Conservation (phyloP, 257 asterid genomes). For the Salvia hispanica region DNA sequence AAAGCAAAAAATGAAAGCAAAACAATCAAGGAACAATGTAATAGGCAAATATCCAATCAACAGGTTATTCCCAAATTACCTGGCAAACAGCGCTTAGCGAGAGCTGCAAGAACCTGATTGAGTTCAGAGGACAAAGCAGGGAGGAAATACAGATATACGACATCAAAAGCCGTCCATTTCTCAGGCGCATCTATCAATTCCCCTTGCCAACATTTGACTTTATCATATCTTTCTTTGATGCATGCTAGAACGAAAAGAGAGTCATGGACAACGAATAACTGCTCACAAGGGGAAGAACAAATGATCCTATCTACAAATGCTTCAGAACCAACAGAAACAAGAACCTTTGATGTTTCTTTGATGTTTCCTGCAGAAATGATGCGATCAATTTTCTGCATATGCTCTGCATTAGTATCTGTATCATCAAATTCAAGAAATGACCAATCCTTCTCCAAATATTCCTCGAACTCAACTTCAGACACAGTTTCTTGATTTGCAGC, state of each 20-base stretch:
- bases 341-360: slow-evolving; percentile 57
- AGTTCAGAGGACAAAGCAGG: slow-evolving; percentile 72
- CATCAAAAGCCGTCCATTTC: slow-evolving; percentile 75
- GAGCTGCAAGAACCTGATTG: slow-evolving; percentile 59
- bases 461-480: slow-evolving; percentile 58
- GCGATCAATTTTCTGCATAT: slow-evolving; percentile 44
- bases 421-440: slow-evolving; percentile 64
- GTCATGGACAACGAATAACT: slow-evolving; percentile 72
- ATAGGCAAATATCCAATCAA: not conserved
- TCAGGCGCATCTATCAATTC: slow-evolving; percentile 64
- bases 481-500: slow-evolving; percentile 47
- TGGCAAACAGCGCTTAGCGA: slow-evolving; percentile 65
- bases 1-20: not conserved
- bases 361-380: slow-evolving; percentile 61
- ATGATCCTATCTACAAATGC: slow-evolving; percentile 71
- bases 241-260: slow-evolving; percentile 70
- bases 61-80: slow-evolving; percentile 43
- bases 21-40: not conserved
- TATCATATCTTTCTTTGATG: slow-evolving; percentile 73
- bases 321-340: slow-evolving; percentile 76
- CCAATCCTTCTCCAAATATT: slow-evolving; percentile 73
- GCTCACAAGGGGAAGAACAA: slow-evolving; percentile 49
- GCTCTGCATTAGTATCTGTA: slow-evolving; percentile 45
- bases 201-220: slow-evolving; percentile 91
- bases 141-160: slow-evolving; percentile 73